Conservation (phyloP, 192 early-diverging fungal genomes). For the Coemansia aciculifera region DNA sequence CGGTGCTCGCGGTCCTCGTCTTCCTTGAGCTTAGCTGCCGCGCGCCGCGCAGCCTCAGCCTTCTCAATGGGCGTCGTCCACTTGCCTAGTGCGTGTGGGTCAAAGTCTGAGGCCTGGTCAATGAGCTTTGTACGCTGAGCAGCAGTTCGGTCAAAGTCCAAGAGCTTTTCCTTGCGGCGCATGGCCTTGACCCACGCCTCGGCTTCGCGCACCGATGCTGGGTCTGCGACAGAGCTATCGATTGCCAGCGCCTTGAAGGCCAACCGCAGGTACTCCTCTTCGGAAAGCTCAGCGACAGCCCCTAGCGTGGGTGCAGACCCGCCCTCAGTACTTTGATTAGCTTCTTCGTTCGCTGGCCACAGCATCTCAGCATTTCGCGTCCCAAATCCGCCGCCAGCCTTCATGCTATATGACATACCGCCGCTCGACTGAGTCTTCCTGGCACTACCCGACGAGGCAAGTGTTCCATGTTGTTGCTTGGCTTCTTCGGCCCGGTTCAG, state of each 20-base stretch:
- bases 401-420: constrained; percentile 29
- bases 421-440: neutral
- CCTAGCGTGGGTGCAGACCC: neutral
- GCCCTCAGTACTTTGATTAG: neutral
- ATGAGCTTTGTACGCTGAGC: constrained; percentile 55
- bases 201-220: constrained; percentile 16
- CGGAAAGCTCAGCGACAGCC: constrained; percentile 18
- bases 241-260: constrained; percentile 42
- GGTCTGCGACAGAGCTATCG: constrained; percentile 14
- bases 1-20: constrained; percentile 32
- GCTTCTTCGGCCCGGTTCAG: constrained; percentile 14
- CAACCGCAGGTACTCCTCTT: constrained; percentile 37
- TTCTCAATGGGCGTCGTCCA: constrained; percentile 55
- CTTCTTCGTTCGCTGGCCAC: constrained; percentile 16
- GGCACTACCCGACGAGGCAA: neutral
- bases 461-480: neutral
- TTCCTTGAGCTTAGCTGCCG: neutral
- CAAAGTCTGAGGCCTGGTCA: constrained; percentile 49
- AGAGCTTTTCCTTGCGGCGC: constrained; percentile 43
- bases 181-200: constrained; percentile 45
- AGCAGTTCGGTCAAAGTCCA: constrained; percentile 53
- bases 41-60: constrained; percentile 17
- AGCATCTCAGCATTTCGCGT: constrained; percentile 15
- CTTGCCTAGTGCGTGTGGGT: constrained; percentile 31
- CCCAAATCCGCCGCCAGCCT: constrained; percentile 27